Evolutionary conservation across 2,329 filamentous ascomycete species (phyloP), one percentile per base, ranked within the genome.

Genomic region (Colletotrichum sp.): DNA sequence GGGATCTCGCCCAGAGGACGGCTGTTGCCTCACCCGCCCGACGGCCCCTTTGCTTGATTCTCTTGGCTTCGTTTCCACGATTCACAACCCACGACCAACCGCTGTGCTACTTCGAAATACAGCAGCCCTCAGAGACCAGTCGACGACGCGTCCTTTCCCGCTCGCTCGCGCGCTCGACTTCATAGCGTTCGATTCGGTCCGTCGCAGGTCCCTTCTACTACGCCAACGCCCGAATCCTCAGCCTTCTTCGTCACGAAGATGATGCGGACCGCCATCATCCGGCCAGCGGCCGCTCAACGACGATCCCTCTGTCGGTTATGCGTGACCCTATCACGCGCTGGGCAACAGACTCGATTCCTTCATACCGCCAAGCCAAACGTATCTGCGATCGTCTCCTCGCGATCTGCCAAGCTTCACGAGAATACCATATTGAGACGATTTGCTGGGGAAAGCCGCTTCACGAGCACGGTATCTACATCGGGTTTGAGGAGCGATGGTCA

Each of bases 231-330:
- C 64, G 48, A 43, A 52, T 72, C 34, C 34, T 55, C 18, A 66
- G 62, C 61, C 28, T 62, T 38, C 30, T 34, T 52, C 73, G 62
- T 69, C 67, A 61, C 26, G 55, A 68, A 34, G 34, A 81, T 75
- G n/a, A 88, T 89, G 86, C 85, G 85, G 63, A 82, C 82, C 80
- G 80, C 83, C 71, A 79, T 77, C 63, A 67, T 82, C n/a, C 63
- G 63, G 58, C 68, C 70, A 30, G 56, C 64, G 43, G 68, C 71
- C 56, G 78, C 78, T 32, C 79, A 80, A 56, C 78, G 79, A 59
- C 74, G 69, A 78, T 83, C 85, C 71, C 77, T 88, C 69, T 89
- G 88, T 82, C 85, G 86, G 68, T 82, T 85, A 65, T 89, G 87
- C 79, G 79, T 87, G 68, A 82, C 83, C 75, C 78, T 85, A 63